Conservation (phyloP, 331 rosid genomes). For the Acacia pycnantha region DNA sequence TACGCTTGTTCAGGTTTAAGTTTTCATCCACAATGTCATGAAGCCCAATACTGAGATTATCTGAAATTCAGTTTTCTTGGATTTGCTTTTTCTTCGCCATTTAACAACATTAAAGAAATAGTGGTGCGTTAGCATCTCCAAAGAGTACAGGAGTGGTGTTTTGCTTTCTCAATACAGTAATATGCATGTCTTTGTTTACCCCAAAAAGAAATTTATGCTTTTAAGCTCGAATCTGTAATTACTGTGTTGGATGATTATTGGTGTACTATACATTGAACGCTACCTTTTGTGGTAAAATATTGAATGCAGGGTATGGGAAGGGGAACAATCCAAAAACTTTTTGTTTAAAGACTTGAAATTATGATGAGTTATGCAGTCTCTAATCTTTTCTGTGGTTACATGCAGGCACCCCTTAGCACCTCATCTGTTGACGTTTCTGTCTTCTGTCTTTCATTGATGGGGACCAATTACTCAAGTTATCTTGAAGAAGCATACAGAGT, state of each 20-base stretch:
- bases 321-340: constrained; percentile 1
- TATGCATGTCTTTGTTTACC: background rate
- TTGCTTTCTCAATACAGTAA: background rate
- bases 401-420: constrained; percentile 70
- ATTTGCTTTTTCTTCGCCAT: background rate
- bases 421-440: constrained; percentile 76
- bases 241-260: background rate
- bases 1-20: background rate
- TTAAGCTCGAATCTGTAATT: background rate
- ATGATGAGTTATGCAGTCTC: constrained; percentile 4
- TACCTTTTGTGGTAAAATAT: background rate
- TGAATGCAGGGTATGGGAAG: background rate
- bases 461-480: constrained; percentile 72
- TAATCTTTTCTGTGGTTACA: constrained; percentile 25
- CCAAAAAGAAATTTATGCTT: background rate
- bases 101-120: background rate
- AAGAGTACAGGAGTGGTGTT: background rate
- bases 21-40: background rate
- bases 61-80: background rate
- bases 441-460: constrained; percentile 93
- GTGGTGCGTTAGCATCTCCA: background rate
- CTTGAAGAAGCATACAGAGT: constrained; percentile 75
- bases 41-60: background rate
- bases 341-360: background rate
- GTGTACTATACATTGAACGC: background rate